Percentiles rank a stretch among this genome's conserved stretches.
Evolutionary conservation across 1,139 yeast genomes (phyloP).

Genomic region (Pichia sp.): DNA sequence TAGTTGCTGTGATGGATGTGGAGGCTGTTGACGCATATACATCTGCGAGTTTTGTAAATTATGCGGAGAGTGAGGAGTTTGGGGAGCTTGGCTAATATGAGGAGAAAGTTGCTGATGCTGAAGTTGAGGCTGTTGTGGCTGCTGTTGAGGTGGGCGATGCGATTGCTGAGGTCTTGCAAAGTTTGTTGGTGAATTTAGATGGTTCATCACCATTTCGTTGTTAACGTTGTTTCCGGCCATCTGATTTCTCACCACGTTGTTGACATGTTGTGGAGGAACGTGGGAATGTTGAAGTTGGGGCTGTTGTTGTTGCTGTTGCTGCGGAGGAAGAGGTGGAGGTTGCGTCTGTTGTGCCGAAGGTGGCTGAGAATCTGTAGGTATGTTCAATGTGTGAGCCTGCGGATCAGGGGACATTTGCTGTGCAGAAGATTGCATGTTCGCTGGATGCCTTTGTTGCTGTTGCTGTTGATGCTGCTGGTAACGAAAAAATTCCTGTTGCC

Average conservation of each 20-base stretch:
- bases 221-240: not conserved
- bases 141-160: constrained; percentile 2
- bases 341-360: not conserved
- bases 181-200: constrained; percentile 8
- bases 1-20: not conserved
- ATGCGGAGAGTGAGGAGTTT: not conserved
- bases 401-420: constrained; percentile 14
- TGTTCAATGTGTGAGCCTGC: not conserved
- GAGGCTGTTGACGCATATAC: not conserved
- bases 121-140: not conserved
- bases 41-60: not conserved
- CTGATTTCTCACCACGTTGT: constrained; percentile 1
- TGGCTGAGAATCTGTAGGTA: not conserved
- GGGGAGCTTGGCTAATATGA: not conserved
- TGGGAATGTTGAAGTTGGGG: constrained; percentile 3
- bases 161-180: constrained; percentile 4
- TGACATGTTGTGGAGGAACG: constrained; percentile 11
- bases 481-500: constrained; percentile 5
- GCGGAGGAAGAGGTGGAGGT: not conserved
- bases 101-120: constrained; percentile 2
- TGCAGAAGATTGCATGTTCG: constrained; percentile 4
- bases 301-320: constrained; percentile 5
- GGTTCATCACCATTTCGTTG: not conserved
- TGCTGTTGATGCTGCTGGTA: constrained; percentile 16
- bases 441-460: constrained; percentile 14